A percentile compares a stretch with the other conserved stretches of the same genome.
These are phyloP conservation scores for Allantophomopsis lycopodina DNA, from an alignment of 2,329 filamentous ascomycete genomes.

Conservation along the genomic window DNA sequence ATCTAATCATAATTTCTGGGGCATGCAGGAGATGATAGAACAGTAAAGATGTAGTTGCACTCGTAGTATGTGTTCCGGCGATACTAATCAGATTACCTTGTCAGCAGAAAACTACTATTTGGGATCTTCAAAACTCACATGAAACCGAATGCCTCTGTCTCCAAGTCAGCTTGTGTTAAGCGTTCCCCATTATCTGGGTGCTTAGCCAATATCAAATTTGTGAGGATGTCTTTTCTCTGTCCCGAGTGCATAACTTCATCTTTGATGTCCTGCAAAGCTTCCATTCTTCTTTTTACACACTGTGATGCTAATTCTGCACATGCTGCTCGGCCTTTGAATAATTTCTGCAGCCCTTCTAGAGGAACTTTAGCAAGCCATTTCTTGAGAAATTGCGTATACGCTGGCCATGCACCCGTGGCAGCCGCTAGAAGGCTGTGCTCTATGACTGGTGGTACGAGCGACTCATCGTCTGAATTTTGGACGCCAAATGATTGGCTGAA, in stretches of 20 bases:
- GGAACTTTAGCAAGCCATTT: slow-evolving; percentile 12
- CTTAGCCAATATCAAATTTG: slow-evolving; percentile 20
- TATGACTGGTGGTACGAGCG: slow-evolving; percentile 17
- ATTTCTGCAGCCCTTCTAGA: slow-evolving; percentile 6
- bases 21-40: slow-evolving; percentile 19
- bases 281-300: slow-evolving; percentile 8
- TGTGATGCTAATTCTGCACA: slow-evolving; percentile 8
- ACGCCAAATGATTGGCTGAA: slow-evolving; percentile 20
- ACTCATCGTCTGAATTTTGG: slow-evolving; percentile 15
- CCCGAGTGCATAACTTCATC: not conserved
- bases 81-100: slow-evolving; percentile 9
- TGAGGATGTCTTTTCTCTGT: slow-evolving; percentile 19
- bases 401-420: slow-evolving; percentile 15
- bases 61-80: slow-evolving; percentile 20
- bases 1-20: slow-evolving; percentile 11
- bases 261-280: slow-evolving; percentile 1
- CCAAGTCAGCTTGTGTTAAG: slow-evolving; percentile 17
- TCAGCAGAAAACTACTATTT: too few species aligned
- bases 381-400: slow-evolving; percentile 14
- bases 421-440: slow-evolving; percentile 20
- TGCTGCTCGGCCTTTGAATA: slow-evolving; percentile 12
- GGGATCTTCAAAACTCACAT: slow-evolving; percentile 13
- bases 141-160: slow-evolving; percentile 22
- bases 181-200: slow-evolving; percentile 20
- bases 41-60: slow-evolving; percentile 15